Conservation (phyloP, 805 yeast genomes). For the Ogataea saltuana region DNA sequence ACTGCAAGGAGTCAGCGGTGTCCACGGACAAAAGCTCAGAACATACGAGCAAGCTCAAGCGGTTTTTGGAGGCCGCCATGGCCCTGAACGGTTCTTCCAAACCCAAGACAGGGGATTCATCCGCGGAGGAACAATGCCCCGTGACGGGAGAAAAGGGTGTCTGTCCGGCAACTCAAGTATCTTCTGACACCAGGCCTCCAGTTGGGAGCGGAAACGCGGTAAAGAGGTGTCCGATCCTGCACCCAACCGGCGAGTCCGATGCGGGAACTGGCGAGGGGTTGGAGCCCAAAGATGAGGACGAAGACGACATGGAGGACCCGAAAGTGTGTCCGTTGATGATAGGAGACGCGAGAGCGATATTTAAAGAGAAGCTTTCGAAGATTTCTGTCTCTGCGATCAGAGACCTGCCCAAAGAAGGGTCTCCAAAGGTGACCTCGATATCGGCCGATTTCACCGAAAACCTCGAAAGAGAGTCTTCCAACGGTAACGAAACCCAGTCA, state of each 20-base stretch:
- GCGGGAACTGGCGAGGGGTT: too few species aligned
- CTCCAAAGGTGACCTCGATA: conserved; percentile 29
- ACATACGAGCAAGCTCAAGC: conserved; percentile 36
- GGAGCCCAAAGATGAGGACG: conserved; percentile 27
- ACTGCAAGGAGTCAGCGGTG: conserved; percentile 17
- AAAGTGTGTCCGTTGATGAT: conserved; percentile 49
- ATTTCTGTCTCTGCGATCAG: conserved; percentile 35
- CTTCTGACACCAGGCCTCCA: too few species aligned
- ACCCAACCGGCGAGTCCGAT: too few species aligned
- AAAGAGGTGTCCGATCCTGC: conserved; percentile 33
- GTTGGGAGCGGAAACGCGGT: conserved; percentile 10
- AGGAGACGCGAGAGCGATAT: conserved; percentile 42
- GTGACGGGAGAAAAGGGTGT: conserved; percentile 8
- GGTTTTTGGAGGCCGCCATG: conserved; percentile 33
- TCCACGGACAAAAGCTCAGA: conserved; percentile 30
- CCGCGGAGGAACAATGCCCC: too few species aligned
- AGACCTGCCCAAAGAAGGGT: conserved; percentile 23
- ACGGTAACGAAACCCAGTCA: too few species aligned
- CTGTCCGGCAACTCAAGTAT: conserved; percentile 31
- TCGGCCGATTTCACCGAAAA: conserved; percentile 27
- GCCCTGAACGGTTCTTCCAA: conserved; percentile 11
- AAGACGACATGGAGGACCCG: conserved; percentile 35
- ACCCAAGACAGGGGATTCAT: too few species aligned
- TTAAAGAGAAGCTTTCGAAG: conserved; percentile 37
- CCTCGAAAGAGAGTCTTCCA: too few species aligned